Conservation (phyloP, 306 rosid species). For the Malus fusca region DNA sequence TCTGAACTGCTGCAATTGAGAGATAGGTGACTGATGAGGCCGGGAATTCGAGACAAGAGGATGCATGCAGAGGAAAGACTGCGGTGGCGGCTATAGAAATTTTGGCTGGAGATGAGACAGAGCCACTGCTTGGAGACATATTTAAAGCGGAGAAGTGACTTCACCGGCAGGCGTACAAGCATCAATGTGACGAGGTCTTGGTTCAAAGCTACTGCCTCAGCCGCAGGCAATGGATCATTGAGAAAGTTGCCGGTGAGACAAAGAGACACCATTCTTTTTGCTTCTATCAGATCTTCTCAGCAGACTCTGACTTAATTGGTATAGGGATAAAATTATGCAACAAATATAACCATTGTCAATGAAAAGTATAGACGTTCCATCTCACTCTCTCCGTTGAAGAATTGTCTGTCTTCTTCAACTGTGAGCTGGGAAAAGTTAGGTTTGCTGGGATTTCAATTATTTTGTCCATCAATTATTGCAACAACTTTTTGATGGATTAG, state of each 20-base stretch:
- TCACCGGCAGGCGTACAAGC: conserved; percentile 3
- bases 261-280: not conserved
- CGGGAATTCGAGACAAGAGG: not conserved
- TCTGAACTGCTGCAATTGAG: not conserved
- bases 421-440: no score
- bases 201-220: not conserved
- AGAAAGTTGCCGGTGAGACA: not conserved
- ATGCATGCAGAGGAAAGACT: not conserved
- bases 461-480: no score
- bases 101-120: not conserved
- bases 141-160: conserved; percentile 14
- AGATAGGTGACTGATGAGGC: not conserved
- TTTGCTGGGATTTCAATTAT: no score
- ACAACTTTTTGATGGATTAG: not conserved
- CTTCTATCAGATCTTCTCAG: not conserved
- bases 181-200: conserved; percentile 2
- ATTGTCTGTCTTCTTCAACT: no score
- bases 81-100: not conserved
- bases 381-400: no score
- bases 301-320: not conserved
- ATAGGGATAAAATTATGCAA: not conserved
- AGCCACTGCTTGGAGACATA: conserved; percentile 18
- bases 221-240: not conserved
- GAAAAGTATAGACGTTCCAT: no score
- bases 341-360: no score